Evolutionary conservation across 2,329 filamentous ascomycete genomes (phyloP).

Genomic region (Sporothrix brunneoviolacea): DNA sequence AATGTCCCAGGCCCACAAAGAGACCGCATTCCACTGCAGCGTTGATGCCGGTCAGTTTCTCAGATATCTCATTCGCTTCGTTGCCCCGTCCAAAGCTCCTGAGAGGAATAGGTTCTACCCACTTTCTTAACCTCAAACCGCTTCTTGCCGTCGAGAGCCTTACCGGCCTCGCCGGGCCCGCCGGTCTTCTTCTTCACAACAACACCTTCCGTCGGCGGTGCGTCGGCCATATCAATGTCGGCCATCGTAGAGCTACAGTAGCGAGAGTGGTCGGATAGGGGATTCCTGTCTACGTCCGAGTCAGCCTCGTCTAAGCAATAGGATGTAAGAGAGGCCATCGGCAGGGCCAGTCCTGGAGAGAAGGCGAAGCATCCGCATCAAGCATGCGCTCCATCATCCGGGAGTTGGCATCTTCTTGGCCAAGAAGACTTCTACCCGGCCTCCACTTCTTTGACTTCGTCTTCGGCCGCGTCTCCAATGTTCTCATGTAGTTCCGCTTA

Average conservation of each 20-base stretch:
- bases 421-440: too few relatives aligned
- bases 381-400: too few relatives aligned
- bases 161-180: conserved; percentile 37
- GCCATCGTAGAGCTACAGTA: conserved; percentile 75
- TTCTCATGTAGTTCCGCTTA: too few relatives aligned
- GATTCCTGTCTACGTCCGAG: too few relatives aligned
- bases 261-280: too few relatives aligned
- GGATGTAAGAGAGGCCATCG: too few relatives aligned
- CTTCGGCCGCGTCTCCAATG: too few relatives aligned
- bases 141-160: conserved; percentile 68
- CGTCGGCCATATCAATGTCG: conserved; percentile 95
- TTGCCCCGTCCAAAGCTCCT: not conserved
- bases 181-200: conserved; percentile 47
- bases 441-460: too few relatives aligned
- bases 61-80: conserved; percentile 1
- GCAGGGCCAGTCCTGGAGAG: not conserved
- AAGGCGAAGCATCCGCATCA: not conserved
- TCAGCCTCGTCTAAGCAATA: too few relatives aligned
- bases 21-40: conserved; percentile 90
- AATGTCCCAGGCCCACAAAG: conserved; percentile 98
- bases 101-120: too few relatives aligned
- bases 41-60: not conserved
- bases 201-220: conserved; percentile 46
- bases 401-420: too few relatives aligned
- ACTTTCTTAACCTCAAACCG: conserved; percentile 99